Evolutionary conservation across 2,329 filamentous ascomycete species (phyloP).

Genomic region (Verticillium longisporum): DNA sequence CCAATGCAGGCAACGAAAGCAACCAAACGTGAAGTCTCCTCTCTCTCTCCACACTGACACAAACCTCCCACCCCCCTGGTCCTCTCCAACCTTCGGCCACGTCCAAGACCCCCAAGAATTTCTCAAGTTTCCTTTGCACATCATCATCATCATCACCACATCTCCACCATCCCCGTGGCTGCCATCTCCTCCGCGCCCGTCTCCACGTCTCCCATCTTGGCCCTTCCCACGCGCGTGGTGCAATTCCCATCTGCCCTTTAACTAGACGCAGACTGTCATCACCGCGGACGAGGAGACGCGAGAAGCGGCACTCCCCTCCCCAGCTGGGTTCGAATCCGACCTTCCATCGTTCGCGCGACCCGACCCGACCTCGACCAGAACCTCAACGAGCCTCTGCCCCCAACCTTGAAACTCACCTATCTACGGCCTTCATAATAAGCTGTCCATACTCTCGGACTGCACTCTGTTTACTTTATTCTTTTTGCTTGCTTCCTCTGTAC

Average conservation of each 20-base stretch:
- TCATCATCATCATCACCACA: conserved; percentile 10
- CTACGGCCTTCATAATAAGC: neutral
- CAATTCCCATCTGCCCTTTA: conserved; percentile 12
- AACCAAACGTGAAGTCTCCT: neutral
- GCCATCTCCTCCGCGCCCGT: conserved; percentile 8
- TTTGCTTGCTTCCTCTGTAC: neutral
- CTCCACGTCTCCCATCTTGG: conserved; percentile 6
- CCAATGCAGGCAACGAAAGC: neutral
- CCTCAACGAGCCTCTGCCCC: neutral
- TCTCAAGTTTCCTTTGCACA: conserved; percentile 10
- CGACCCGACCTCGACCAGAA: neutral
- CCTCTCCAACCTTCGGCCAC: neutral
- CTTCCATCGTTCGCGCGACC: neutral
- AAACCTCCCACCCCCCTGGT: neutral
- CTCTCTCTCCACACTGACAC: neutral
- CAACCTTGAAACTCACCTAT: neutral
- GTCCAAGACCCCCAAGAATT: conserved; percentile 2
- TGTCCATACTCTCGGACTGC: neutral
- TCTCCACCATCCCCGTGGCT: conserved; percentile 3
- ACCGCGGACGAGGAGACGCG: conserved; percentile 7
- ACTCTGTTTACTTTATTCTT: neutral
- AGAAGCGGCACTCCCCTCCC: neutral
- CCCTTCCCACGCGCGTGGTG: neutral
- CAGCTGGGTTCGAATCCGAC: neutral
- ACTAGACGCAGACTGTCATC: conserved; percentile 12